Conservation (phyloP, 768 basidiomycete genomes). For the Pulveroboletus ravenelii region DNA sequence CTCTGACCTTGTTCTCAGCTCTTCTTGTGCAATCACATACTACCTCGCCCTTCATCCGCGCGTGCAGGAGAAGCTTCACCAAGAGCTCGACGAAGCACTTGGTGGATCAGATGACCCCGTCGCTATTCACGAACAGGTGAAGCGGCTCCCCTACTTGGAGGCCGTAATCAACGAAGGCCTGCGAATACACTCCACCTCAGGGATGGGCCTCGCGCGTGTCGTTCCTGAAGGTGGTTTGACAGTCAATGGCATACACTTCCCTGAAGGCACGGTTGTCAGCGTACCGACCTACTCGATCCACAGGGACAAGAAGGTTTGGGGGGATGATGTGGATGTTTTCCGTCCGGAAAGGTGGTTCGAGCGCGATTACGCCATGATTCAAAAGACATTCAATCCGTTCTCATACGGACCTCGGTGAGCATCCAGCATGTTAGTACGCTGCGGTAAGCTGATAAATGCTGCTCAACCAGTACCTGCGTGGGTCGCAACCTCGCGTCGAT, state of each 20-base stretch:
- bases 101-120: constrained; percentile 57
- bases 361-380: constrained; percentile 51
- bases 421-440: background rate
- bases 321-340: constrained; percentile 67
- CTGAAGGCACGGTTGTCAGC: constrained; percentile 69
- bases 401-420: constrained; percentile 72
- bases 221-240: constrained; percentile 72
- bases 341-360: constrained; percentile 87
- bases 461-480: constrained; percentile 61
- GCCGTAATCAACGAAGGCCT: constrained; percentile 87
- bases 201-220: constrained; percentile 76
- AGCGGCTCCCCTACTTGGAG: constrained; percentile 72
- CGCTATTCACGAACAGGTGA: constrained; percentile 62
- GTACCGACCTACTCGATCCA: constrained; percentile 85
- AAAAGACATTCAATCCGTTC: constrained; percentile 81
- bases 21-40: constrained; percentile 86
- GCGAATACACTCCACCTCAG: constrained; percentile 79
- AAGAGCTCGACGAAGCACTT: constrained; percentile 63
- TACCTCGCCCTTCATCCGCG: constrained; percentile 66
- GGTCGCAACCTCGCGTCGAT: constrained; percentile 78
- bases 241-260: constrained; percentile 50
- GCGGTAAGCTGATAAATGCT: constrained; percentile 4
- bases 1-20: constrained; percentile 41
- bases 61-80: constrained; percentile 67
- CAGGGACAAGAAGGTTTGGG: constrained; percentile 69